Conservation (phyloP, 805 yeast genomes). For the Starmerella bombicola region DNA sequence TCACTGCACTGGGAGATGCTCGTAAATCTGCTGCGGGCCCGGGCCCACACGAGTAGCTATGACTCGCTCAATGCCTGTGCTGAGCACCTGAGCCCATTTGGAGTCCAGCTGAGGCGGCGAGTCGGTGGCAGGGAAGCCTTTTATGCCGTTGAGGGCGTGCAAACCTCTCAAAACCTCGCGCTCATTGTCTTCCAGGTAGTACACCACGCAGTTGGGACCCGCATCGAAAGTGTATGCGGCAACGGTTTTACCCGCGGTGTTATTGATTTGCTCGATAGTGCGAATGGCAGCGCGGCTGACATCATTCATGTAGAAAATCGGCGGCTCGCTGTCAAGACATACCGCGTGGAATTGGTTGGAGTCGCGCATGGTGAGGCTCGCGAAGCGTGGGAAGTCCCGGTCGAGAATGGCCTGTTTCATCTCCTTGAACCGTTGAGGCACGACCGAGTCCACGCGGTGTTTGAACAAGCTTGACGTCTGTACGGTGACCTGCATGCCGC, state of each 20-base stretch:
- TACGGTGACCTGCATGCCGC: slow-evolving; percentile 95
- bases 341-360: slow-evolving; percentile 97
- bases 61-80: slow-evolving; percentile 65
- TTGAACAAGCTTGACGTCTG: slow-evolving; percentile 75
- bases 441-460: slow-evolving; percentile 66
- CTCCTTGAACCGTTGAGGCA: slow-evolving; percentile 69
- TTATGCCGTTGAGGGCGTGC: slow-evolving; percentile 54
- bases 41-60: slow-evolving; percentile 78
- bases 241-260: slow-evolving; percentile 43
- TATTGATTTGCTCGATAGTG: slow-evolving; percentile 66
- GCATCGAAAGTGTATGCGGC: slow-evolving; percentile 99
- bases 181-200: slow-evolving; percentile 71
- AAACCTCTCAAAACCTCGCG: slow-evolving; percentile 58
- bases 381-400: slow-evolving; percentile 72
- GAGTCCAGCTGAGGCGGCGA: slow-evolving; percentile 3
- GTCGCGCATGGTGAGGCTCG: slow-evolving; percentile 86
- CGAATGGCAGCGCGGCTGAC: slow-evolving; percentile 74
- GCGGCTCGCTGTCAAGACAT: slow-evolving; percentile 92
- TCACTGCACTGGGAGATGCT: slow-evolving; percentile 23
- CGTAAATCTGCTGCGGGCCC: slow-evolving; percentile 56
- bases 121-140: slow-evolving; percentile 26
- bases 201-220: slow-evolving; percentile 96
- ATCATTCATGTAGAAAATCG: slow-evolving; percentile 87
- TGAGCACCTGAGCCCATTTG: slow-evolving; percentile 40
- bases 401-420: slow-evolving; percentile 66